A percentile compares a stretch with the other conserved stretches of the same genome.
These are phyloP conservation scores for Themeda triandra DNA, from an alignment of 176 grass and related monocot species.

Conservation along the genomic window DNA sequence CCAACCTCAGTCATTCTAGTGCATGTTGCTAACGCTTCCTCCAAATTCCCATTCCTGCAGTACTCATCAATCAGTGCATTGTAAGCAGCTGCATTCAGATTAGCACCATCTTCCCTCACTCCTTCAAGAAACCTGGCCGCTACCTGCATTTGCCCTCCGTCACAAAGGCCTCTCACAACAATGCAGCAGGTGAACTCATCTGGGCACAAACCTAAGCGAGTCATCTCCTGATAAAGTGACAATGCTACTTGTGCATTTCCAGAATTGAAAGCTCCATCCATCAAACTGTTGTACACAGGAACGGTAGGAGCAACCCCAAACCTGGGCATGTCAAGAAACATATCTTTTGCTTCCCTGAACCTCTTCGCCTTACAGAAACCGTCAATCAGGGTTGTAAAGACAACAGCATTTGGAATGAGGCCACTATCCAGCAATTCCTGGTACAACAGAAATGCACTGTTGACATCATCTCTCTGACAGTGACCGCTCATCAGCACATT, in stretches of 20 bases:
- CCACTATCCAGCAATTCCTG: conserved; percentile 39
- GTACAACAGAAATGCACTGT: conserved; percentile 21
- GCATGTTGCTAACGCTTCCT: conserved; percentile 40
- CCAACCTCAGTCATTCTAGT: conserved; percentile 45
- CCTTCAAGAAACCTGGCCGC: conserved; percentile 44
- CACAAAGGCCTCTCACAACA: conserved; percentile 55
- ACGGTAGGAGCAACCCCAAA: conserved; percentile 45
- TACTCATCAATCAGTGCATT: conserved; percentile 51
- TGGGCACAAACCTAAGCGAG: conserved; percentile 10
- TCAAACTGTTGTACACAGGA: conserved; percentile 51
- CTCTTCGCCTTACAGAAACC: conserved; percentile 38
- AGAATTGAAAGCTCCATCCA: conserved; percentile 45
- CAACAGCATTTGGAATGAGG: conserved; percentile 33
- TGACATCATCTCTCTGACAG: conserved; percentile 25
- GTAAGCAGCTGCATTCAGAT: conserved; percentile 46
- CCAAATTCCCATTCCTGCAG: conserved; percentile 43
- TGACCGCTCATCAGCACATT: conserved; percentile 48
- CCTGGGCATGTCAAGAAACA: conserved; percentile 39
- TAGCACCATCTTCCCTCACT: conserved; percentile 27
- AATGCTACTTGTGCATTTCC: conserved; percentile 43
- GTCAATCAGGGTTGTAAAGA: conserved; percentile 49
- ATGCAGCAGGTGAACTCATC: conserved; percentile 61
- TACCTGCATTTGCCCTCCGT: conserved; percentile 30
- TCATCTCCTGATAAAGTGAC: conserved; percentile 39
- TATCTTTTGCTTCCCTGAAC: conserved; percentile 31